phyloP scores from a whole-genome alignment of 2,329 filamentous ascomycete genomes.

The Gremmenia infestans region DNA sequence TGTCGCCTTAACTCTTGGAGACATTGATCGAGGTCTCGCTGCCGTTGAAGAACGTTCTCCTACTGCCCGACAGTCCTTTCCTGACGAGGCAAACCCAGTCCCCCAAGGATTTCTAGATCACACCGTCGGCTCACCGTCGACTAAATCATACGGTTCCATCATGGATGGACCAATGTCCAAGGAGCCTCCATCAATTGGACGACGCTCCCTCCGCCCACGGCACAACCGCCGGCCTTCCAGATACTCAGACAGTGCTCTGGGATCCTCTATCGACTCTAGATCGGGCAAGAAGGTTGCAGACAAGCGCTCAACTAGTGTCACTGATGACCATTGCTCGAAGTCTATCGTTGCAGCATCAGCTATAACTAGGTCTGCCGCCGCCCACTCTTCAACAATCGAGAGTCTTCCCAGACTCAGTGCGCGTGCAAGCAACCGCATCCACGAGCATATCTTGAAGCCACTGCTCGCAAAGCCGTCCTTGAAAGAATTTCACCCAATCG shows the following conservation, averaged over 20 bases:
- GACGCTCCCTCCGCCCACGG: constrained; percentile 50
- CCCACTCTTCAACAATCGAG: constrained; percentile 40
- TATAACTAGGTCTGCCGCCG: constrained; percentile 56
- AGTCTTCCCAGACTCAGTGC: constrained; percentile 59
- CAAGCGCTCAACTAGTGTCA: constrained; percentile 35
- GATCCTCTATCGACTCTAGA: constrained; percentile 69
- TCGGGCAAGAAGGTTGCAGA: constrained; percentile 44
- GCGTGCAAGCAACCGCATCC: constrained; percentile 70
- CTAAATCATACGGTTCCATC: constrained; percentile 25
- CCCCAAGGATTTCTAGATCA: constrained; percentile 55
- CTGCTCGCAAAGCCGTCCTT: constrained; percentile 68
- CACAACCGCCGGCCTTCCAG: constrained; percentile 49
- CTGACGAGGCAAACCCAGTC: constrained; percentile 54
- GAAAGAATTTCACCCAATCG: constrained; percentile 75
- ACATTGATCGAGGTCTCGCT: constrained; percentile 59
- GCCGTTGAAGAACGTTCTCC: constrained; percentile 37
- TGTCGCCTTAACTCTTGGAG: constrained; percentile 59
- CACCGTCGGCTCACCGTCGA: constrained; percentile 44
- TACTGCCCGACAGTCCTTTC: constrained; percentile 39
- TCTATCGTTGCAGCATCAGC: constrained; percentile 45
- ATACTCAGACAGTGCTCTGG: constrained; percentile 82
- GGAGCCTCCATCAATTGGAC: constrained; percentile 38
- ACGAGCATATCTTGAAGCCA: constrained; percentile 72
- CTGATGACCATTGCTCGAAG: constrained; percentile 36
- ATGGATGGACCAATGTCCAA: constrained; percentile 40